A percentile compares a stretch with the other conserved stretches of the same genome.
Conservation (phyloP, 352 stramenopile genomes). For the Globisporangium rhizosaccharum region DNA sequence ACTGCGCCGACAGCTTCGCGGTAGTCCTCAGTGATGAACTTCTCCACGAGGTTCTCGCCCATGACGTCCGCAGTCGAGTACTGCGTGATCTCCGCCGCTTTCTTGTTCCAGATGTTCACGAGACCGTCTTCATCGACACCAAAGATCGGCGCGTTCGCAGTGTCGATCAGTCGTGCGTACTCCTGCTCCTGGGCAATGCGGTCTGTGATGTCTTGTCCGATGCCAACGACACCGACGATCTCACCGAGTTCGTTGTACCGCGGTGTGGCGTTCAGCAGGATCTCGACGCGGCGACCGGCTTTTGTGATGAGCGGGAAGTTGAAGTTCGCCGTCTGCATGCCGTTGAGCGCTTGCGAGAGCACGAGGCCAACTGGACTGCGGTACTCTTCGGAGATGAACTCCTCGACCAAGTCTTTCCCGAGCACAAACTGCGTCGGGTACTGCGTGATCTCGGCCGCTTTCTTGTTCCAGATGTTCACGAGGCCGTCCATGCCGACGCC, state of each 20-base stretch:
- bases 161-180: slow-evolving; percentile 57
- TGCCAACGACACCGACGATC: slow-evolving; percentile 61
- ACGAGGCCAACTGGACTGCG: slow-evolving; percentile 52
- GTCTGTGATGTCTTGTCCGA: slow-evolving; percentile 59
- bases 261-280: slow-evolving; percentile 83
- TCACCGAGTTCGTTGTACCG: slow-evolving; percentile 8
- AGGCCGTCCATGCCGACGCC: slow-evolving; percentile 73
- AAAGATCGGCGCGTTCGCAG: slow-evolving; percentile 68
- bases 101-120: slow-evolving; percentile 1
- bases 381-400: slow-evolving; percentile 86
- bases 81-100: slow-evolving; percentile 1
- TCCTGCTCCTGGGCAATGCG: slow-evolving; percentile 34
- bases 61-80: slow-evolving; percentile 3
- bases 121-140: slow-evolving; percentile 32
- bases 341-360: slow-evolving; percentile 52
- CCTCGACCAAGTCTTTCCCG: slow-evolving; percentile 83
- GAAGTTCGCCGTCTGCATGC: slow-evolving; percentile 74
- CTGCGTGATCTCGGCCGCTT: slow-evolving; percentile 87
- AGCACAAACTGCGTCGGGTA: slow-evolving; percentile 88
- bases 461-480: slow-evolving; percentile 92
- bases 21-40: slow-evolving; percentile 64
- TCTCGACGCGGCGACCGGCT: slow-evolving; percentile 65
- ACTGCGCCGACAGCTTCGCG: slow-evolving; percentile 24
- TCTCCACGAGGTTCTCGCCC: slow-evolving; percentile 52
- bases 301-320: slow-evolving; percentile 86